A percentile compares a stretch with the other conserved stretches of the same genome.
These are phyloP conservation scores for Danielia oregonensis DNA, from an alignment of 805 yeast genomes.

Conservation along the genomic window DNA sequence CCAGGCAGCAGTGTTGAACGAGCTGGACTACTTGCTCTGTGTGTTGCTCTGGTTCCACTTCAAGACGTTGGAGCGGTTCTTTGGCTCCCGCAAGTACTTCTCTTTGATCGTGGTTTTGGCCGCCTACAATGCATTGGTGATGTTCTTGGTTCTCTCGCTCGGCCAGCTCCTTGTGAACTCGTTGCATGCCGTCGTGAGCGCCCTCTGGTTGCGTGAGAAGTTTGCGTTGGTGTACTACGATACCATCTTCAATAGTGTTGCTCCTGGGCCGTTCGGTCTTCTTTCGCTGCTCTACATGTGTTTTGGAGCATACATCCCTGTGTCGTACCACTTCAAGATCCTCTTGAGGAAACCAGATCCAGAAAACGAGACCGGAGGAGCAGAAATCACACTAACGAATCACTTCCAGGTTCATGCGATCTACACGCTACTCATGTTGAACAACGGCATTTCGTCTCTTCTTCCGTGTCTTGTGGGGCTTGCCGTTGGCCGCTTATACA, in stretches of 20 bases:
- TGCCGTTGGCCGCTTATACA: slow-evolving; percentile 41
- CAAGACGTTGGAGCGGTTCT: slow-evolving; percentile 54
- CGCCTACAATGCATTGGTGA: slow-evolving; percentile 43
- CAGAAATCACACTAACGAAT: slow-evolving; percentile 26
- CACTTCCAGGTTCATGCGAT: slow-evolving; percentile 39
- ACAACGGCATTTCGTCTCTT: slow-evolving; percentile 38
- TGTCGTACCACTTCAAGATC: slow-evolving; percentile 34
- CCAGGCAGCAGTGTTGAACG: slow-evolving; percentile 55
- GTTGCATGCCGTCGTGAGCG: slow-evolving; percentile 29
- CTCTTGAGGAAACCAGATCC: slow-evolving; percentile 21
- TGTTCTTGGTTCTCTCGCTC: slow-evolving; percentile 37
- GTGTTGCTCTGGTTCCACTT: slow-evolving; percentile 47
- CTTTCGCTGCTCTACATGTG: slow-evolving; percentile 38
- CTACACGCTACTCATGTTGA: slow-evolving; percentile 37
- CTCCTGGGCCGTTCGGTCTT: slow-evolving; percentile 40
- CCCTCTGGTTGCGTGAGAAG: slow-evolving; percentile 3
- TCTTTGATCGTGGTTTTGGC: slow-evolving; percentile 43
- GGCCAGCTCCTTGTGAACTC: slow-evolving; percentile 35
- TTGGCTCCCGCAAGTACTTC: slow-evolving; percentile 53
- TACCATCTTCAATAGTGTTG: slow-evolving; percentile 31
- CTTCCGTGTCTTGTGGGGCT: slow-evolving; percentile 40
- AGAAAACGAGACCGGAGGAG: slow-evolving; percentile 11
- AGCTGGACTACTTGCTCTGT: slow-evolving; percentile 50
- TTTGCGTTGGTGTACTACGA: slow-evolving; percentile 15
- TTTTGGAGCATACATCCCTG: slow-evolving; percentile 31